These are phyloP conservation scores for Lactifluus rugatus DNA, from an alignment of 768 basidiomycete species.

Conservation along the genomic window DNA sequence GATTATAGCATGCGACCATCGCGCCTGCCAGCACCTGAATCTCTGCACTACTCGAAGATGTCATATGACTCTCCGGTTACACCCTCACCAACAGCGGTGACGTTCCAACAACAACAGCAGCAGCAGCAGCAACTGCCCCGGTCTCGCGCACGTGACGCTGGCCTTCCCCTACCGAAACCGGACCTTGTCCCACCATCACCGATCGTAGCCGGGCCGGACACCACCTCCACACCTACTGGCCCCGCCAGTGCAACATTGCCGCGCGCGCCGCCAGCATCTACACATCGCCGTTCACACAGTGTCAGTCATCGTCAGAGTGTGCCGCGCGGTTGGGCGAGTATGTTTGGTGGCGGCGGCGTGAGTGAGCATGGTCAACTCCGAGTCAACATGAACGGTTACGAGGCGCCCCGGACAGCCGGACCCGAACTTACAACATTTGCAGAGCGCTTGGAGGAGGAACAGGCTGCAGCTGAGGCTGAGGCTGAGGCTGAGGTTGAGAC, in stretches of 20 bases:
- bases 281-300: slow-evolving; percentile 76
- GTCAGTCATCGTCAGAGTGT: slow-evolving; percentile 61
- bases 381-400: slow-evolving; percentile 15
- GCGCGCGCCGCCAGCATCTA: slow-evolving; percentile 65
- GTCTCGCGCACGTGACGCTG: slow-evolving; percentile 59
- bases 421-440: slow-evolving; percentile 52
- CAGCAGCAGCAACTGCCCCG: too few relatives aligned
- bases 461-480: slow-evolving; percentile 17
- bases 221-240: slow-evolving; percentile 10
- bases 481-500: slow-evolving; percentile 23
- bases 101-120: slow-evolving; percentile 47
- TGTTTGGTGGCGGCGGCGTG: slow-evolving; percentile 44
- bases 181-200: slow-evolving; percentile 22
- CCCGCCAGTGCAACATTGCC: slow-evolving; percentile 36
- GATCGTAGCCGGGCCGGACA: background rate
- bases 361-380: slow-evolving; percentile 18
- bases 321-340: slow-evolving; percentile 46
- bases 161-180: slow-evolving; percentile 34
- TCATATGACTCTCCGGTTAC: slow-evolving; percentile 55
- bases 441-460: slow-evolving; percentile 29
- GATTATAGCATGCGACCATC: slow-evolving; percentile 82
- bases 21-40: slow-evolving; percentile 69
- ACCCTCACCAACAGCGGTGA: slow-evolving; percentile 50
- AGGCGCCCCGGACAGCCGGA: slow-evolving; percentile 53
- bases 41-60: slow-evolving; percentile 72